These are phyloP conservation scores for Zanthoxylum bungeanum DNA, from an alignment of 345 rosid genomes.

Conservation along the genomic window DNA sequence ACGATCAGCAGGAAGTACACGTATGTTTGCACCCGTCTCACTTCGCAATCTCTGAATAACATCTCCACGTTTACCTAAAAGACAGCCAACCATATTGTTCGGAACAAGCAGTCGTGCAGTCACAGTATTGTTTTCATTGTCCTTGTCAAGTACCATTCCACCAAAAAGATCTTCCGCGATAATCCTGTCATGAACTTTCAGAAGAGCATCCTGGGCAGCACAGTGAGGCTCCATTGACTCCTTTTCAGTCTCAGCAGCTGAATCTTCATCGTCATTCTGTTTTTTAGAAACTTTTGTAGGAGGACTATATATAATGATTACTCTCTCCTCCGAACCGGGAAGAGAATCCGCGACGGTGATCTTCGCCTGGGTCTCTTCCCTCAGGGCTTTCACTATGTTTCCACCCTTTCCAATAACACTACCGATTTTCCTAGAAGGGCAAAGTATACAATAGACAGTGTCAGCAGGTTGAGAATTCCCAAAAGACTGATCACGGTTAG, in stretches of 20 bases:
- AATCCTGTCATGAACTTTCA: conserved; percentile 52
- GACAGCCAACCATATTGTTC: conserved; percentile 52
- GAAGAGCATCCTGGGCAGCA: conserved; percentile 62
- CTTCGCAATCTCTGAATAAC: conserved; percentile 53
- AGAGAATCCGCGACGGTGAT: conserved; percentile 51
- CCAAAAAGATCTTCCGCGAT: conserved; percentile 45
- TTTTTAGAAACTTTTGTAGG: conserved; percentile 25
- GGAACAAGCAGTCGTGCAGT: conserved; percentile 55
- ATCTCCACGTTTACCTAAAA: conserved; percentile 58
- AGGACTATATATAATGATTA: conserved; percentile 48
- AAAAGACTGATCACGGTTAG: conserved; percentile 27
- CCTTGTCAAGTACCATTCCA: conserved; percentile 42
- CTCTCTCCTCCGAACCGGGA: conserved; percentile 64
- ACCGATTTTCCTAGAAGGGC: conserved; percentile 58
- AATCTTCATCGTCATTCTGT: conserved; percentile 22
- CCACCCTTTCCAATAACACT: conserved; percentile 66
- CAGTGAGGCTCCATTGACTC: conserved; percentile 39
- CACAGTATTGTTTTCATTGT: conserved; percentile 31
- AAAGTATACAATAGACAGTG: conserved; percentile 53
- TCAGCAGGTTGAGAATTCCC: conserved; percentile 37
- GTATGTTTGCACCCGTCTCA: conserved; percentile 53
- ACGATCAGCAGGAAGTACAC: conserved; percentile 49
- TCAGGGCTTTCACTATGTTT: conserved; percentile 39
- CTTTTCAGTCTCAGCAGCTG: conserved; percentile 21
- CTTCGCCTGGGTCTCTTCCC: conserved; percentile 53